These are phyloP conservation scores for Talaromyces sp. DNA, from an alignment of 2,329 filamentous ascomycete genomes.

Conservation along the genomic window DNA sequence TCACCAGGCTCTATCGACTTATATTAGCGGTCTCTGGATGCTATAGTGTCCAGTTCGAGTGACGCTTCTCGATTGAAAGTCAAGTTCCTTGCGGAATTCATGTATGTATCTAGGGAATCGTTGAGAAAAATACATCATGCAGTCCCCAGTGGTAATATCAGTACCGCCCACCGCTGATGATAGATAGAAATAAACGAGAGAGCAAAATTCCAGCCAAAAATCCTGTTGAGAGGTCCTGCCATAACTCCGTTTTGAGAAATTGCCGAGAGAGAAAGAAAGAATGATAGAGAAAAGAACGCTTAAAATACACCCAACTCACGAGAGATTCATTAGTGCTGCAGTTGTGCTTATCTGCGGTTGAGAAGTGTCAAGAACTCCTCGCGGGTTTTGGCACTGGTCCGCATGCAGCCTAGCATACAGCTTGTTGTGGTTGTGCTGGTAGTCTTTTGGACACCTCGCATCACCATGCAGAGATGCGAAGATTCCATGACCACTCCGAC, in stretches of 20 bases:
- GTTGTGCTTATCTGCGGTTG: conserved; percentile 48
- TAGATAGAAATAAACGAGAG: neutral
- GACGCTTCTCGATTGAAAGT: neutral
- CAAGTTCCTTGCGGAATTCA: neutral
- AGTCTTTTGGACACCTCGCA: conserved; percentile 96
- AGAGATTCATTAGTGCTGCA: neutral
- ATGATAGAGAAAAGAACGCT: conserved; percentile 4
- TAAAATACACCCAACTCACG: conserved; percentile 5
- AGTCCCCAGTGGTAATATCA: neutral
- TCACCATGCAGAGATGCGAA: conserved; percentile 96
- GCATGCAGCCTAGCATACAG: conserved; percentile 95
- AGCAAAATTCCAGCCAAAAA: conserved; percentile 17
- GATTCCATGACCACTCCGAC: conserved; percentile 98
- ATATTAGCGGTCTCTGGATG: neutral
- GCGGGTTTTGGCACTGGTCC: conserved; percentile 85
- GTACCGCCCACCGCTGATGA: neutral
- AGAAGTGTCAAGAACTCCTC: conserved; percentile 91
- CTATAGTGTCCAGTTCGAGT: neutral
- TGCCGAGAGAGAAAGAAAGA: neutral
- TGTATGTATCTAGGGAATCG: conserved; percentile 6
- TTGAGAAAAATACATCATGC: conserved; percentile 11
- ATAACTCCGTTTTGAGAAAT: conserved; percentile 32
- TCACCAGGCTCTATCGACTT: neutral
- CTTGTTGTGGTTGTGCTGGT: conserved; percentile 84
- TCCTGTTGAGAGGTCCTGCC: conserved; percentile 44